Evolutionary conservation across 2,329 filamentous ascomycete species (phyloP), one percentile per base, ranked within the genome.

Genomic region (Neurospora crassa): DNA sequence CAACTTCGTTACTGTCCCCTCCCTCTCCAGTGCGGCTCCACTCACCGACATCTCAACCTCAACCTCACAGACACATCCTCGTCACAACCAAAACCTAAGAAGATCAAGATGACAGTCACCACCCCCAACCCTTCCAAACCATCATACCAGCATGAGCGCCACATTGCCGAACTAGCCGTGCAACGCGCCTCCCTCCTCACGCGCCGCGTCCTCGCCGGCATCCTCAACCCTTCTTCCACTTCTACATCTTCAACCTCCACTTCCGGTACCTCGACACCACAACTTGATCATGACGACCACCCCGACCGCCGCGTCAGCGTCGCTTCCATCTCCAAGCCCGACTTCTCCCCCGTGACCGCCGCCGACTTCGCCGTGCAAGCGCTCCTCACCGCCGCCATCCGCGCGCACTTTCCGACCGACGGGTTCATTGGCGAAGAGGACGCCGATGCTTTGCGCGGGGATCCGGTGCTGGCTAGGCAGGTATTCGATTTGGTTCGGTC

Each of bases 131-230:
- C 29, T 24, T 63, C 29, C 16, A 63, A 37, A 5, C 53, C 40
- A 68, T 43, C 84, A 69, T 96, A 95, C 85, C 83, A 87, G 72
- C 87, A 89, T 73, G 94, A 97, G 83, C 88, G 94, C 75, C 85
- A 90, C 76, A 87, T 95, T 70, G 93, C 94, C 72, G 89, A 94
- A 78, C 88, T 96, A 42, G 93, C 94, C 73, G 93, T 97, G 69
- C 92, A 95, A 82, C 89, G 93, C 75, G 94, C 83, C 70, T 75
- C 82, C 47, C 78, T 84, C 73, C 82, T 85, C 70, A 85, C 84
- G 72, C 83, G 82, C 77, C 80, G 81, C 59, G 83, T 85, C 76
- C 84, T 85, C 78, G 79, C 71, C 40, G 7, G 67, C 45, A 53
- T 72, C 70, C 5, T 63, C 69, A 8, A 43, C 67, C 43, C 59